phyloP scores from a whole-genome alignment of 805 yeast genomes.

The Groenewaldozyma salmanticensis region DNA sequence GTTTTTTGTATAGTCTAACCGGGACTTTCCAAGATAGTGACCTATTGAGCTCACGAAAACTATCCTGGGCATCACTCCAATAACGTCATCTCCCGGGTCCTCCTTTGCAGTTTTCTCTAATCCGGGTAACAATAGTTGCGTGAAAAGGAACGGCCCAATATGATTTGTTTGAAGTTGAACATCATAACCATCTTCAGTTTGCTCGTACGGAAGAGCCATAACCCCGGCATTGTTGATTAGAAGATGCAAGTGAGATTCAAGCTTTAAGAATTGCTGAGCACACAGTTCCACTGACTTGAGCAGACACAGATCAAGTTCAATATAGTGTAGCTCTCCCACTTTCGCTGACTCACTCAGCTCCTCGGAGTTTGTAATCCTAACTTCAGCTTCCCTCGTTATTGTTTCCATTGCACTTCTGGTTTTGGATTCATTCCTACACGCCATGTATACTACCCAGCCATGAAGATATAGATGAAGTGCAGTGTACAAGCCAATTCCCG shows the following conservation, averaged over 20 bases:
- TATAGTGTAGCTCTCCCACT: conserved; percentile 10
- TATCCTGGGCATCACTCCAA: conserved; percentile 36
- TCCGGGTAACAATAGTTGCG: conserved; percentile 47
- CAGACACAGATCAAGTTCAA: conserved; percentile 13
- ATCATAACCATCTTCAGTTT: conserved; percentile 63
- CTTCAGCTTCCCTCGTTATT: conserved; percentile 43
- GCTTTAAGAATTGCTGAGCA: neutral
- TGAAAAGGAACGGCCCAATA: conserved; percentile 60
- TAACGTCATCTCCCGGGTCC: conserved; percentile 5
- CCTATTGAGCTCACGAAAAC: conserved; percentile 58
- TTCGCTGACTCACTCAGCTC: neutral
- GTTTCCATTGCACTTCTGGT: conserved; percentile 49
- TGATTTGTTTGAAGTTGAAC: conserved; percentile 74
- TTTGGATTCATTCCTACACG: conserved; percentile 53
- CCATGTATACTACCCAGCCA: conserved; percentile 66
- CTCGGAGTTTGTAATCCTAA: conserved; percentile 12
- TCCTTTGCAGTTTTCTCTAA: conserved; percentile 29
- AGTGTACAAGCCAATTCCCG: conserved; percentile 73
- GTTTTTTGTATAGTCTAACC: conserved; percentile 38
- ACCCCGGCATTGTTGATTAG: conserved; percentile 74
- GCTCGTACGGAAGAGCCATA: conserved; percentile 59
- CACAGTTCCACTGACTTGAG: conserved; percentile 3
- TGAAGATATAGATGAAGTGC: conserved; percentile 68
- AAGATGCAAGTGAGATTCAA: conserved; percentile 36
- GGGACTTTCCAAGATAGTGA: conserved; percentile 43